A percentile compares a stretch with the other conserved stretches of the same genome.
Conservation (phyloP, 257 asterid species). For the Nyctanthes arbortristis region DNA sequence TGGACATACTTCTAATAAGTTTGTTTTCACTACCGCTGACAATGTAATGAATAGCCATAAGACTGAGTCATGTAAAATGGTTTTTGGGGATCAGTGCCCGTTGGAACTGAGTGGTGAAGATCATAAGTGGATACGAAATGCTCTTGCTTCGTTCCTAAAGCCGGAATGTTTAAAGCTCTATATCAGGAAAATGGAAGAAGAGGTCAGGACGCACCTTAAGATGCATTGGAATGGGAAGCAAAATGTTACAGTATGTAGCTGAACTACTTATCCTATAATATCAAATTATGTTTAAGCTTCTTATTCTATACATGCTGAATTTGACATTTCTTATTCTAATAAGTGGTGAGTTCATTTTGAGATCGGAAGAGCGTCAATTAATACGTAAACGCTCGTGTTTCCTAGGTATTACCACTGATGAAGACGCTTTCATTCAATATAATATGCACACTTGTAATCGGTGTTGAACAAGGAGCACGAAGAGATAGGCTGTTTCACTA, state of each 20-base stretch:
- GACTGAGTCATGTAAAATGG: conserved; percentile 53
- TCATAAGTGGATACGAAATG: conserved; percentile 60
- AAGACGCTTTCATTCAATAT: conserved; percentile 75
- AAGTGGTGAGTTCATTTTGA: background rate
- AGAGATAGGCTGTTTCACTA: conserved; percentile 43
- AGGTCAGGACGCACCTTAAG: conserved; percentile 49
- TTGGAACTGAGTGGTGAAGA: conserved; percentile 62
- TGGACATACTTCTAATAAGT: conserved; percentile 78
- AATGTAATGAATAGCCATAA: conserved; percentile 46
- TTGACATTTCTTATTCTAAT: too few relatives aligned
- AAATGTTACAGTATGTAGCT: conserved; percentile 40
- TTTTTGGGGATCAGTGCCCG: conserved; percentile 55
- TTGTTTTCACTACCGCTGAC: conserved; percentile 51
- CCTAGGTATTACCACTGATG: conserved; percentile 68
- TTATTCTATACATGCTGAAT: too few relatives aligned
- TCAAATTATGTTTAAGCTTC: background rate
- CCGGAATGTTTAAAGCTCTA: conserved; percentile 66
- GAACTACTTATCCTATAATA: background rate
- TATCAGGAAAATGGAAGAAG: conserved; percentile 57
- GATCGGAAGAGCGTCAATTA: background rate
- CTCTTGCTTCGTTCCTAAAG: conserved; percentile 61
- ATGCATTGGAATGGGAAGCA: conserved; percentile 60
- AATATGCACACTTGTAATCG: conserved; percentile 68
- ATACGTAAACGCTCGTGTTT: background rate
- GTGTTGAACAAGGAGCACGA: conserved; percentile 45